phyloP scores from a whole-genome alignment of 305 asterid species.

The Ajuga reptans region DNA sequence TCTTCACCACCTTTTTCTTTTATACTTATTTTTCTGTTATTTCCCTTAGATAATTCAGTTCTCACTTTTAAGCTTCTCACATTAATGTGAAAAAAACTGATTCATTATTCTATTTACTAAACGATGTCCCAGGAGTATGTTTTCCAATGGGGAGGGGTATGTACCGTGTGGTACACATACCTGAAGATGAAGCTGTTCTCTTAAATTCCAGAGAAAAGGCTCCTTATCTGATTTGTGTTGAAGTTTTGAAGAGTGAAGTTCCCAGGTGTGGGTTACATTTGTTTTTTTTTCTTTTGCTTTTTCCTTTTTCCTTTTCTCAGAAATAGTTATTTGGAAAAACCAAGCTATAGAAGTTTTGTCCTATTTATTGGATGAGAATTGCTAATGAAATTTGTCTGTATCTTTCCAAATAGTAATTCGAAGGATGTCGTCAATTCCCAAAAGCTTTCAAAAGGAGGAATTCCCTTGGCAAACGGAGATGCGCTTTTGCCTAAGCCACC shows the following conservation, averaged over 20 bases:
- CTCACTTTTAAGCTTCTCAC: constrained; percentile 1
- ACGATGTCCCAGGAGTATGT: constrained; percentile 63
- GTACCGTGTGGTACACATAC: constrained; percentile 94
- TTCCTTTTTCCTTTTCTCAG: neutral
- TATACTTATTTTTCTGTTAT: constrained; percentile 13
- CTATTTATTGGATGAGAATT: constrained; percentile 9
- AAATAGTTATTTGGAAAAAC: constrained; percentile 14
- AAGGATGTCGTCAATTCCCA: constrained; percentile 62
- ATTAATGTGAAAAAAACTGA: neutral
- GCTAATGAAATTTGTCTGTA: constrained; percentile 13
- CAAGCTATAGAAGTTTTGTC: constrained; percentile 3
- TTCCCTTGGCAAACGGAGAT: constrained; percentile 97
- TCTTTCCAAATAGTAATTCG: constrained; percentile 43
- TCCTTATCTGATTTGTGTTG: constrained; percentile 91
- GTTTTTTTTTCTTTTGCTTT: neutral
- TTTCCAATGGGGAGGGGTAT: constrained; percentile 95
- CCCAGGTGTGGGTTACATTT: constrained; percentile 42
- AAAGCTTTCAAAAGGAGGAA: constrained; percentile 96
- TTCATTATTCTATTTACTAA: constrained; percentile 22
- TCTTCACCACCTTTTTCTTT: neutral
- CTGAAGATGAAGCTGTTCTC: constrained; percentile 97
- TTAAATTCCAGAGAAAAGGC: constrained; percentile 98
- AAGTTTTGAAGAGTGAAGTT: constrained; percentile 82
- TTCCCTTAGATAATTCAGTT: neutral
- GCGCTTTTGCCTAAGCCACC: constrained; percentile 93